Evolutionary conservation across 108 stramenopile species (phyloP).

Genomic region (Fragilariopsis cylindrus): DNA sequence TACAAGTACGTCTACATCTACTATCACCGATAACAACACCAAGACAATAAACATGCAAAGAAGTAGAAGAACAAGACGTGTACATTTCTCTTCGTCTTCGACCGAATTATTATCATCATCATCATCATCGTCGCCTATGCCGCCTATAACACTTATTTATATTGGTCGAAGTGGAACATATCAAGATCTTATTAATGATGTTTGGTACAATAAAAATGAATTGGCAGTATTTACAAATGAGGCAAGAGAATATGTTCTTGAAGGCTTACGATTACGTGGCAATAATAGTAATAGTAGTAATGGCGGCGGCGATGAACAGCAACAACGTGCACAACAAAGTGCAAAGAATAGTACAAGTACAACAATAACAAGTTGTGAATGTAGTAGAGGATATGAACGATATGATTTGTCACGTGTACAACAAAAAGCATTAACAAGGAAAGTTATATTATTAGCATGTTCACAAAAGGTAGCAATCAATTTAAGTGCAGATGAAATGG

Average conservation of each 20-base stretch:
- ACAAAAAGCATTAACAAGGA: slow-evolving; percentile 15
- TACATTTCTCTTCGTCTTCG: too few relatives aligned
- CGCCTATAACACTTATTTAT: too few relatives aligned
- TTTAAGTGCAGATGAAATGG: slow-evolving; percentile 6
- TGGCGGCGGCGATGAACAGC: slow-evolving; percentile 2
- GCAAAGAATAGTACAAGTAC: background rate
- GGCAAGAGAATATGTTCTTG: slow-evolving; percentile 5
- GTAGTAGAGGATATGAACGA: slow-evolving; percentile 18
- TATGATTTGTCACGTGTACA: background rate
- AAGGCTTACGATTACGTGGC: background rate
- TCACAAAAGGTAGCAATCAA: background rate
- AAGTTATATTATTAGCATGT: slow-evolving; percentile 1
- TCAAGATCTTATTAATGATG: background rate
- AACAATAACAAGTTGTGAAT: background rate
- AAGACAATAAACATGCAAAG: too few relatives aligned
- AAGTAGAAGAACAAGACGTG: too few relatives aligned
- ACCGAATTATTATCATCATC: too few relatives aligned
- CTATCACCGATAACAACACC: too few relatives aligned
- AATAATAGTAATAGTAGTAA: background rate
- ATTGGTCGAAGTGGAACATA: too few relatives aligned
- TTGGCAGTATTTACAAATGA: slow-evolving; percentile 8
- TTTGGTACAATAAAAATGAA: slow-evolving; percentile 9
- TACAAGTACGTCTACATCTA: too few relatives aligned
- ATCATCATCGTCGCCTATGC: too few relatives aligned
- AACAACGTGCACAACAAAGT: background rate